phyloP scores from a whole-genome alignment of 2,329 filamentous ascomycete species.

The Emergomyces africanus region DNA sequence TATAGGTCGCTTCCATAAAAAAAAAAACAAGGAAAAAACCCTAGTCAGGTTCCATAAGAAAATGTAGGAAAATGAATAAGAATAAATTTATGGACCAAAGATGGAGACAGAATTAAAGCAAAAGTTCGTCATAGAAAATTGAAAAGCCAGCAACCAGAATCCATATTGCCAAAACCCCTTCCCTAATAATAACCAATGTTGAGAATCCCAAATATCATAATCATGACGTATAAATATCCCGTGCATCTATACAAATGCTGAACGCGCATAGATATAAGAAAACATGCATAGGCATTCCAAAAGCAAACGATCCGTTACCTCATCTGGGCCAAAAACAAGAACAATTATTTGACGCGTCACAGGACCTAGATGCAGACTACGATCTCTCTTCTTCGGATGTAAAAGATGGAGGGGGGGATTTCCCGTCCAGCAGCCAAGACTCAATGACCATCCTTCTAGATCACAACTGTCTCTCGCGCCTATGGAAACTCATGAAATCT shows the following conservation, averaged over 20 bases:
- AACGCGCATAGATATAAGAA: neutral
- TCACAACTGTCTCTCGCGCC: constrained; percentile 45
- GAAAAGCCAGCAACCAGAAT: neutral
- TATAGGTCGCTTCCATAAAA: neutral
- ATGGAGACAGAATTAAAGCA: neutral
- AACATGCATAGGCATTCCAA: neutral
- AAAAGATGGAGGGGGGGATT: constrained; percentile 9
- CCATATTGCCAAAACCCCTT: neutral
- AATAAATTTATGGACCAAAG: neutral
- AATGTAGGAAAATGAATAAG: neutral
- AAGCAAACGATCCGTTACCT: neutral
- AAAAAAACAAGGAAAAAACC: too few species aligned
- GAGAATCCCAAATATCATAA: neutral
- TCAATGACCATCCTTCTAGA: constrained; percentile 40
- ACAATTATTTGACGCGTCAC: constrained; percentile 44
- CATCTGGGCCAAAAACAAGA: neutral
- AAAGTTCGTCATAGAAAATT: neutral
- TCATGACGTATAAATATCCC: neutral
- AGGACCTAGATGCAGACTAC: constrained; percentile 18
- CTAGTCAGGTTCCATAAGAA: neutral
- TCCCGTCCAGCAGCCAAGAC: constrained; percentile 24
- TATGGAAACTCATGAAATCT: constrained; percentile 52
- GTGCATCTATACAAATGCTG: neutral
- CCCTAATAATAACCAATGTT: neutral
- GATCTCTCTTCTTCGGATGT: constrained; percentile 9